These are phyloP conservation scores for Melanomma pulvis-pyrius DNA, from an alignment of 495 filamentous ascomycete genomes.

Conservation along the genomic window DNA sequence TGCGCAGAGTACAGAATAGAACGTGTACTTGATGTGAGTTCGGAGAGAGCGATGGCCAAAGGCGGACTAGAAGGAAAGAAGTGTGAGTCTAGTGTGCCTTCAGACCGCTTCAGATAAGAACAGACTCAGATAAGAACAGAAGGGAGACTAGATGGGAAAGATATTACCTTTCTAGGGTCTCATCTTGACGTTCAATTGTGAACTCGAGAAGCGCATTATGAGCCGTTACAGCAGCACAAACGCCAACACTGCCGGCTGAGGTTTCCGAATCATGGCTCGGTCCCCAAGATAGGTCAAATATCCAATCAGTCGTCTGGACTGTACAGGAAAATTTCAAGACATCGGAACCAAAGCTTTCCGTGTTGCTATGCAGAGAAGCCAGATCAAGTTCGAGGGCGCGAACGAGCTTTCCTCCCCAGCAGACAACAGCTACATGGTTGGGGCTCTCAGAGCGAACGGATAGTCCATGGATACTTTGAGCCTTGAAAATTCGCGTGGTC, in stretches of 20 bases:
- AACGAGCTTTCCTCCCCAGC: conserved; percentile 44
- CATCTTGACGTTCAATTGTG: conserved; percentile 4
- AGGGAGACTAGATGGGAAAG: not conserved
- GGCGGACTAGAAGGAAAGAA: conserved; percentile 19
- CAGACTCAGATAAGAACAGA: not conserved
- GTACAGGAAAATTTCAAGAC: conserved; percentile 9
- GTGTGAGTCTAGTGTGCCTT: not conserved
- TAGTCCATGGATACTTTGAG: conserved; percentile 73
- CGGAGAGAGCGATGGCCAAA: conserved; percentile 39
- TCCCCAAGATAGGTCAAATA: conserved; percentile 69
- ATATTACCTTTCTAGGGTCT: conserved; percentile 12
- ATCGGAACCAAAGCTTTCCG: not conserved
- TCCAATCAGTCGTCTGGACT: conserved; percentile 70
- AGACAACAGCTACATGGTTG: conserved; percentile 18
- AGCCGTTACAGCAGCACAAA: conserved; percentile 68
- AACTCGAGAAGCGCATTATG: conserved; percentile 71
- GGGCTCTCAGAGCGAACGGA: conserved; percentile 39
- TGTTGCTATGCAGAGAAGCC: conserved; percentile 27
- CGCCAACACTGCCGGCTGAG: conserved; percentile 15
- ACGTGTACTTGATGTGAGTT: conserved; percentile 68
- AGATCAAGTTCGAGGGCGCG: conserved; percentile 34
- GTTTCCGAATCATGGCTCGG: conserved; percentile 32
- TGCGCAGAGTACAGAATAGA: conserved; percentile 89
- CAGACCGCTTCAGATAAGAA: not conserved
- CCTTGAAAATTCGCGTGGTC: conserved; percentile 56